phyloP scores from a whole-genome alignment of 73 alveolate genomes.

The Tetrahymena borealis region DNA sequence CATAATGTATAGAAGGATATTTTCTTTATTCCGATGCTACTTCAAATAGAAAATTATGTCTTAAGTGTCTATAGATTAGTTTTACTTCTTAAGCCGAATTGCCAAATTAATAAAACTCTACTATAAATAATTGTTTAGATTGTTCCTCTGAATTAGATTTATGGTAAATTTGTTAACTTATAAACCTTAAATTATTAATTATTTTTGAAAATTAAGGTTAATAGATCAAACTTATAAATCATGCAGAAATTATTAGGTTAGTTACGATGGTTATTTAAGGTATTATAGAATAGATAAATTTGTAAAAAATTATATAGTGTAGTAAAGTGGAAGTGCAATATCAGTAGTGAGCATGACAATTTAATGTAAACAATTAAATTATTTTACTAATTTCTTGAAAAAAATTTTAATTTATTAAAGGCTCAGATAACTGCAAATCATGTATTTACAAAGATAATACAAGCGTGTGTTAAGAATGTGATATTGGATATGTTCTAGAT shows the following conservation, averaged over 20 bases:
- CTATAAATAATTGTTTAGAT: not conserved
- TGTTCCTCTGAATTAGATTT: not conserved
- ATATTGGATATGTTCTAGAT: not conserved
- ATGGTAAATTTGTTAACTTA: not conserved
- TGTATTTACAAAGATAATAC: not conserved
- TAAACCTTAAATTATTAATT: not conserved
- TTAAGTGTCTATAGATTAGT: not conserved
- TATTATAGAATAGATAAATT: no score
- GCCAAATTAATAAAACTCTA: no score
- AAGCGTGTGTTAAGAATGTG: not conserved
- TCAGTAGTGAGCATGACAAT: no score
- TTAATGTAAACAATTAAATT: no score
- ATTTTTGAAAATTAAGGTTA: not conserved
- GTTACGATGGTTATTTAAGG: no score
- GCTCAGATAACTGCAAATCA: not conserved
- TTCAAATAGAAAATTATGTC: not conserved
- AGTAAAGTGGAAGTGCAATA: no score
- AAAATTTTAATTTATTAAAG: not conserved
- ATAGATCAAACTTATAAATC: not conserved
- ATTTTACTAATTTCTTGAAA: no score
- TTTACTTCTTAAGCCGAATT: no score
- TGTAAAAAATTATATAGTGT: no score
- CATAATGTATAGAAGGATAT: not conserved
- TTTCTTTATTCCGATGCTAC: not conserved
- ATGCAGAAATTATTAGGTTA: no score